Conservation (phyloP, 495 filamentous ascomycete species). For the Penicillium pancosmium region DNA sequence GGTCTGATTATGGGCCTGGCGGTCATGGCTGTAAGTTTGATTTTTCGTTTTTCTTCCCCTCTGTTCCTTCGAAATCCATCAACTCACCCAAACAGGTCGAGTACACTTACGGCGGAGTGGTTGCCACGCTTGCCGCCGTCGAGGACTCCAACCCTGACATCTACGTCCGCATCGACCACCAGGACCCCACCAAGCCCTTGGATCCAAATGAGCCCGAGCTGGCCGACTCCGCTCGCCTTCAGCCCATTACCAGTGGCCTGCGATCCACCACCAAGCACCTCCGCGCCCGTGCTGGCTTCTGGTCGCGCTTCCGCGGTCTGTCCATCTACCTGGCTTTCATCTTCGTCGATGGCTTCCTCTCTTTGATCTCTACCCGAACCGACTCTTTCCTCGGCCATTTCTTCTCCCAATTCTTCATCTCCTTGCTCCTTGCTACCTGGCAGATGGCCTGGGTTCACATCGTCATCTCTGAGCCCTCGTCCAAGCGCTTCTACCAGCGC, state of each 20-base stretch:
- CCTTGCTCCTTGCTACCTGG: conserved; percentile 50
- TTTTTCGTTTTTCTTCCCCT: not conserved
- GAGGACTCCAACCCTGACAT: conserved; percentile 63
- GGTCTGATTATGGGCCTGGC: conserved; percentile 19
- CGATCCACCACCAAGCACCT: conserved; percentile 60
- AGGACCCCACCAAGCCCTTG: conserved; percentile 35
- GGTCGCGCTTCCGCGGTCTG: conserved; percentile 62
- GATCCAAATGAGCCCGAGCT: conserved; percentile 38
- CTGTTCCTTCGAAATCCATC: not conserved
- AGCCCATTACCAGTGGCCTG: conserved; percentile 63
- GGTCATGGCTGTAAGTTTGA: conserved; percentile 23
- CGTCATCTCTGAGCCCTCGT: conserved; percentile 58
- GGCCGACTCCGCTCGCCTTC: conserved; percentile 21
- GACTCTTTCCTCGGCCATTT: conserved; percentile 37
- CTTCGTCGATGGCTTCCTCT: conserved; percentile 33
- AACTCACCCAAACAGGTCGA: conserved; percentile 30
- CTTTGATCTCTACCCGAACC: conserved; percentile 26
- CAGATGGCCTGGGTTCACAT: conserved; percentile 63
- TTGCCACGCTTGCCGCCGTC: conserved; percentile 62
- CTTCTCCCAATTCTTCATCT: conserved; percentile 41
- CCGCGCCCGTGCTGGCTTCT: conserved; percentile 53
- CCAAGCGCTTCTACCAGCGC: conserved; percentile 54
- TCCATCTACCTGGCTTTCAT: conserved; percentile 36
- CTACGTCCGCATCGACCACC: conserved; percentile 49
- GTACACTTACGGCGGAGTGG: conserved; percentile 62